Evolutionary conservation across 2,329 filamentous ascomycete species (phyloP).

Genomic region (Westerdykella sp.): DNA sequence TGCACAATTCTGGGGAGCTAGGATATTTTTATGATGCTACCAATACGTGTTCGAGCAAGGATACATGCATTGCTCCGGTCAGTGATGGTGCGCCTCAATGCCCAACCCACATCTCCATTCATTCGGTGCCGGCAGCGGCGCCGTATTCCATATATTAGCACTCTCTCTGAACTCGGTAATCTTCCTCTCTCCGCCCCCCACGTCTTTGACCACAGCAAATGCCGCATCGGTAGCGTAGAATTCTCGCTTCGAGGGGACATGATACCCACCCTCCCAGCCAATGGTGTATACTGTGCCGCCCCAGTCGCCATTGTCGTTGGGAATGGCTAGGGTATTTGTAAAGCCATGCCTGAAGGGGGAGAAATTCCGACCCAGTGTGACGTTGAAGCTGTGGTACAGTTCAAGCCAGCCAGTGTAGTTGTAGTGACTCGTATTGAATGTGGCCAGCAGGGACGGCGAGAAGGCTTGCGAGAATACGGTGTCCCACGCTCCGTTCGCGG

Average conservation of each 20-base stretch:
- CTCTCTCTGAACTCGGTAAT: constrained; percentile 30
- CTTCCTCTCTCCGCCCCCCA: constrained; percentile 16
- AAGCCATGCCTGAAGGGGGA: constrained; percentile 27
- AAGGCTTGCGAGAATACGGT: constrained; percentile 18
- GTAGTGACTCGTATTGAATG: constrained; percentile 29
- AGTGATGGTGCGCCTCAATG: no score
- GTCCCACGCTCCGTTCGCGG: constrained; percentile 26
- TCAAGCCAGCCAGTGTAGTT: constrained; percentile 22
- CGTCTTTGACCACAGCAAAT: constrained; percentile 24
- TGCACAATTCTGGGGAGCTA: no score
- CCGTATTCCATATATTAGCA: constrained; percentile 27
- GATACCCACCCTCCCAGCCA: constrained; percentile 28
- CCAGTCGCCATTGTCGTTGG: constrained; percentile 25
- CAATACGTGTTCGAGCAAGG: no score
- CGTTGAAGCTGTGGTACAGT: constrained; percentile 25
- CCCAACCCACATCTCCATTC: constrained; percentile 20
- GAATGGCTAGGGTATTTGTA: constrained; percentile 22
- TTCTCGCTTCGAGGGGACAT: constrained; percentile 13
- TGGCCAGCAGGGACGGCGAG: constrained; percentile 22
- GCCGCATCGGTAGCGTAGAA: constrained; percentile 28
- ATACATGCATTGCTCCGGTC: no score
- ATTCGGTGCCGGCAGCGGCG: constrained; percentile 16
- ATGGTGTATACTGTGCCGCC: constrained; percentile 30
- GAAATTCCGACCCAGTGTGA: constrained; percentile 21
- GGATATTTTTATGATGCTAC: no score